phyloP scores from a whole-genome alignment of 2,329 filamentous ascomycete genomes.

The Zymoseptoria pseudotritici region DNA sequence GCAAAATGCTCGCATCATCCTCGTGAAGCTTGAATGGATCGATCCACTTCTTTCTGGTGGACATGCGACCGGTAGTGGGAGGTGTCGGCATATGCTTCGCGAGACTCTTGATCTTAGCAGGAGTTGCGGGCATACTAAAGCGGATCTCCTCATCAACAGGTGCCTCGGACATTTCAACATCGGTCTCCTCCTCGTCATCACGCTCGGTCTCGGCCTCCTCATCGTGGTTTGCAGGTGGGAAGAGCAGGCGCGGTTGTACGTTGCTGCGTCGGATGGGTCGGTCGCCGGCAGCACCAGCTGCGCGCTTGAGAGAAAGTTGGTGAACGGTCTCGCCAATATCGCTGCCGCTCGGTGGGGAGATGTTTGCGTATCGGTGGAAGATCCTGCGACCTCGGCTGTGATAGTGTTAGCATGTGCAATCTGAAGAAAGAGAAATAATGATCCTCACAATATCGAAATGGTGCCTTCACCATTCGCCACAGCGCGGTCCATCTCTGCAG shows the following conservation, averaged over 20 bases:
- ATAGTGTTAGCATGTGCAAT: slow-evolving; percentile 20
- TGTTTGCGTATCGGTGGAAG: slow-evolving; percentile 58
- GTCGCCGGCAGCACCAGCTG: slow-evolving; percentile 32
- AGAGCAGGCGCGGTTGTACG: slow-evolving; percentile 66
- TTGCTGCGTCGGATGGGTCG: slow-evolving; percentile 58
- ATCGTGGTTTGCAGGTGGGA: slow-evolving; percentile 46
- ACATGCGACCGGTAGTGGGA: slow-evolving; percentile 11
- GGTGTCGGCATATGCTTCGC: slow-evolving; percentile 7
- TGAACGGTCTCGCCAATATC: slow-evolving; percentile 22
- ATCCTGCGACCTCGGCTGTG: slow-evolving; percentile 69
- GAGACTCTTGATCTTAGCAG: slow-evolving; percentile 12
- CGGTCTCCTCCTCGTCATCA: slow-evolving; percentile 45
- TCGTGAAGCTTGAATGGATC: slow-evolving; percentile 19
- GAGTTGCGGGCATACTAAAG: slow-evolving; percentile 6
- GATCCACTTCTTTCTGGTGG: slow-evolving; percentile 25
- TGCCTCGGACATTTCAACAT: slow-evolving; percentile 37
- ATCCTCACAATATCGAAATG: slow-evolving; percentile 66
- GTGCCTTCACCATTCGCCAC: slow-evolving; percentile 62
- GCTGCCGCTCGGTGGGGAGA: slow-evolving; percentile 23
- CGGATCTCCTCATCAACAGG: slow-evolving; percentile 13
- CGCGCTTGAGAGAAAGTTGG: slow-evolving; percentile 28
- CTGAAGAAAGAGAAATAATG: slow-evolving; percentile 24
- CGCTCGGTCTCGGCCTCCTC: slow-evolving; percentile 51
- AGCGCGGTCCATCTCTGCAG: slow-evolving; percentile 51
- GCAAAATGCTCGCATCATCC: slow-evolving; percentile 23